Evolutionary conservation across 352 stramenopile species (phyloP), one percentile per base, ranked within the genome.

Genomic region (Globisporangium mamillatum): DNA sequence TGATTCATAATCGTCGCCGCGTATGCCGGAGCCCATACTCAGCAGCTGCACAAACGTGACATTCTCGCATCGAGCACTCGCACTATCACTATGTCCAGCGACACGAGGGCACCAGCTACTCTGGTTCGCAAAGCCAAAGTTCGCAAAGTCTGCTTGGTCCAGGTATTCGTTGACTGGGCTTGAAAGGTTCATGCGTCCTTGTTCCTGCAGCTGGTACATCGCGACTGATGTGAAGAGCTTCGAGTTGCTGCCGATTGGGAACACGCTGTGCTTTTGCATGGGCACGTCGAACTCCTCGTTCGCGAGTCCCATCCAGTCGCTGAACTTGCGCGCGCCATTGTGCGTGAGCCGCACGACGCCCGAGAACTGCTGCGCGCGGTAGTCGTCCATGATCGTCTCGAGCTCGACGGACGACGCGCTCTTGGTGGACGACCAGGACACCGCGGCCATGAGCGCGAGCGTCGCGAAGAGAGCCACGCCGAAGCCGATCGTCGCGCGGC

Each of bases 11-110:
- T 24, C 55, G 41, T 77, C 74, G 27, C 70, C 74, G 22, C 70
- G 60, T 16, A 91, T 64, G 1, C 82, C 82, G 0, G 82, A 91
- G 6, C 77, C 72, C 82, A 89, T 89, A 58, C 76, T 76, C 58
- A 91, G n/a, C n/a, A 91, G 74, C 34, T 91, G 74, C 53, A 81
- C 73, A 60, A 88, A 91, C 64, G 82, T 91, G 55, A 91, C 52
- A 46, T 67, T 73, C 64, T 87, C 70, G 57, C 82, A 91, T 1
- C 73, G 66, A 10, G 60, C 27, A 18, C 32, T 38, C 32, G 61
- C 24, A 2, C 24, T 6, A 2, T 16, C 54, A 3, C 25, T 22
- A 60, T n/a, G 63, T 36, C 24, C 58, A 7, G 0, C 50, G 1
- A 88, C 44, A 16, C 54, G 76, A 1, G 79, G 81, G 63, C 82